Conservation (phyloP, 129 eudicot genomes). For the Sambucus nigra region DNA sequence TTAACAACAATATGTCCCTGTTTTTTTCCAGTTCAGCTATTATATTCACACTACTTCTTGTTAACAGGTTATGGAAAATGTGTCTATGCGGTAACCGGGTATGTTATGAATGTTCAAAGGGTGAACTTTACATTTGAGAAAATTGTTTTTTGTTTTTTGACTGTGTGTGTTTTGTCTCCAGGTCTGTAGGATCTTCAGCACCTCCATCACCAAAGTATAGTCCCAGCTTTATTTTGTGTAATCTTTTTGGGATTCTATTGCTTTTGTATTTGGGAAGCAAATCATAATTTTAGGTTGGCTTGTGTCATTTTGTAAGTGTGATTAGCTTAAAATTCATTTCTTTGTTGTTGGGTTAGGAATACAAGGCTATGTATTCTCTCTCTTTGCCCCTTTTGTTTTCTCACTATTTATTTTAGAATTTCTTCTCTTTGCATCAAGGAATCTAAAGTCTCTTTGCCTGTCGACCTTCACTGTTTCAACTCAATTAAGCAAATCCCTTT, state of each 20-base stretch:
- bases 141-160: background rate
- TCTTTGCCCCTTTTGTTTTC: too few species aligned
- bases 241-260: slow-evolving; percentile 31
- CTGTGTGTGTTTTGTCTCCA: slow-evolving; percentile 6
- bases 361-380: background rate
- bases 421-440: too few species aligned
- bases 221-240: slow-evolving; percentile 22
- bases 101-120: slow-evolving; percentile 11
- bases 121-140: background rate
- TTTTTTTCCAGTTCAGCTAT: too few species aligned
- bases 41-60: background rate
- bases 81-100: slow-evolving; percentile 36
- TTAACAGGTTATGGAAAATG: slow-evolving; percentile 53
- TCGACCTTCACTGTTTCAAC: background rate
- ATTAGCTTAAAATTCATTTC: slow-evolving; percentile 11
- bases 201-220: slow-evolving; percentile 6
- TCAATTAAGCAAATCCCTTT: too few species aligned
- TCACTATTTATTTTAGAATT: too few species aligned
- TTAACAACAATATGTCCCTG: too few species aligned
- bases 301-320: background rate
- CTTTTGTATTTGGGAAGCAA: slow-evolving; percentile 47
- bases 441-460: background rate
- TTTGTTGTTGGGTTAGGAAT: slow-evolving; percentile 42
- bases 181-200: slow-evolving; percentile 34
- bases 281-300: background rate